Evolutionary conservation across 164 flowering plant genomes (phyloP), one percentile per base, ranked within the genome.

Genomic region (Chimonanthus salicifolius): DNA sequence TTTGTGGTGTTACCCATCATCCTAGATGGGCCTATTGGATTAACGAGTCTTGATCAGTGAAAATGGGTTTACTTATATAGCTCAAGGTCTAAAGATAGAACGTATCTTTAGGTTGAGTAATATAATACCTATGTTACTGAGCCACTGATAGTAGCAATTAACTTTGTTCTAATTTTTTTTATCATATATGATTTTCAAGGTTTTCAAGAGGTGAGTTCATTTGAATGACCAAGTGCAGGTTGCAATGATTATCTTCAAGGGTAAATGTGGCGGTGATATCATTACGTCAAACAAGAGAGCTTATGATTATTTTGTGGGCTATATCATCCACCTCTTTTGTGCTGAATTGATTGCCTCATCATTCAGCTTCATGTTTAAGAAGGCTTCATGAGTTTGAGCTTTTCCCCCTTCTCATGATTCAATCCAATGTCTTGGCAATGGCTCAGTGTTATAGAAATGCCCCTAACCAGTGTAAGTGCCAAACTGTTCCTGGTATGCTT

Each of bases 211-310:
- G 7, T 44, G 8, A 49, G 51, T 73, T 77, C 9, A 6, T 47
- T 69, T 77, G 48, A 33, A 1, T 77, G 76, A 45, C 3, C 33
- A 67, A 78, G 33, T 82, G 85, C 84, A 82, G 86, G 87, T 62
- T 75, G 76, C 78, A 70, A 20, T 48, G 83, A 82, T 68, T 69
- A 83, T 47, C 72, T 84, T 63, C 71, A 58, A 21, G 74, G 75
- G 62, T 71, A 74, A 73, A 63, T 70, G 49, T 72, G 60, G n/a
- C 54, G 64, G 33, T 67, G 75, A 71, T 78, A 72, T 68, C 49
- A 13, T 68, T 63, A n/a, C 13, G 7, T 63, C 10, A 58, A 58
- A 8, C 11, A 6, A 6, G 58, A 9, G 16, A n/a, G 62, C 11
- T n/a, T n/a, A 58, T 58, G 62, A 63, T 21, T 3, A 63, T 63